Evolutionary conservation across 495 filamentous ascomycete species (phyloP), one percentile per base, ranked within the genome.

Genomic region (Penicillium cataractarum): DNA sequence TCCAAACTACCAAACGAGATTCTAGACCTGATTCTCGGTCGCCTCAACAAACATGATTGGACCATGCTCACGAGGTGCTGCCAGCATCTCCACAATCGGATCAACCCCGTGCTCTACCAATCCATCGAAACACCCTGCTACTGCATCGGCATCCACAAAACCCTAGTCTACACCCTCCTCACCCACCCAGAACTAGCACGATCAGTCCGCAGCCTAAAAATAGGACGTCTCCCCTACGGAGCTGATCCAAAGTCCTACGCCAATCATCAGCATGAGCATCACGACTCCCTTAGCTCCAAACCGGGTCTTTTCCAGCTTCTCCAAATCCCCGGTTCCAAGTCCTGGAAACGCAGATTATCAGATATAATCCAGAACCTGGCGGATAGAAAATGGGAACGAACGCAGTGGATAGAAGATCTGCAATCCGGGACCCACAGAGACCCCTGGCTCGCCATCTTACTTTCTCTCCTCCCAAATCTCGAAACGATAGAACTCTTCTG

Each of bases 61-160:
- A 10, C 15, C 3, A 17, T 49, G 22, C 46, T 27, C 4, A n/a
- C 9, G 12, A 22, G 13, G 24, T 27, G 10, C 46, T 13, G 46
- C 46, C 46, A 12, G 2, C 46, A 7, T 12, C 24, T 26, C 22
- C 3, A 49, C 17, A 26, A 27, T 17, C 24, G 24, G 12, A 27
- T 49, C 12, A 26, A 9, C 33, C 33, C 49, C 10, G 12, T 37
- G n/a, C 39, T 55, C 10, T 56, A 61, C 32, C 13, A 24, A 26
- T 55, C 29, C 6, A 55, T 55, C 51, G 24, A 50, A 6, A 56
- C 37, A 21, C 59, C 37, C 22, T 26, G 46, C 24, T 49, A 49
- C 10, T 49, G 24, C 10, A 10, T 49, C 22, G 46, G 22, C 12
- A 15, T 62, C 26, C 37, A 55, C 51, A 32, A 33, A 26, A 44